Base-by-base conservation (phyloP, 2,329 filamentous ascomycete species). In the Arthrobotrys entomopaga region DNA sequence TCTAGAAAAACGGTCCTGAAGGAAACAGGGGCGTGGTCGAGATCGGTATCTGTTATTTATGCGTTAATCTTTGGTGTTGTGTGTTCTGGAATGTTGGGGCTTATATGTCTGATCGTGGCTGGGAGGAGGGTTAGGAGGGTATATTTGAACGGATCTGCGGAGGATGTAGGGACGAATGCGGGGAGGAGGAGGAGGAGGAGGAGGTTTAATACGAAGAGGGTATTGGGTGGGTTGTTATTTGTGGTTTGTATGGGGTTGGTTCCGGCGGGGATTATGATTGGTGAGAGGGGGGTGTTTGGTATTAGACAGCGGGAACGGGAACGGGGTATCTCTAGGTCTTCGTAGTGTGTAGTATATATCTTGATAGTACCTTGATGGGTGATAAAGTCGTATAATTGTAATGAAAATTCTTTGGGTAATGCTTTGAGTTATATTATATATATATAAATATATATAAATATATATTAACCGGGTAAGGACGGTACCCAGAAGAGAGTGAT, bases 261-360 rank as follows among this genome's bases (percentile, higher is more conserved):
- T 1, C 52, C 29, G 1, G 26, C 52, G 2, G 52, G 26, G 13
- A 40, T 56, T 16, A 40, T 56, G 29, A 13, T 56, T 40, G 52
- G 52, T 16, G 52, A 56, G 19, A 38, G n/a, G n/a, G 52, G 52
- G 13, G 29, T 56, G 7, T 56, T 19, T 20, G 38, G 19, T 5
- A 56, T 56, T 20, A 40, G 13, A 19, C 16, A 20, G 52, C 8
- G 29, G 13, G 26, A 38, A 8, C 8, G 29, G 13, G 26, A 38
- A 8, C 2, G 10, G 29, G 29, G 29, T 6, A 6, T 34, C 10
- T 34, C n/a, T n/a, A n/a, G n/a, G n/a, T n/a, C 29, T 34, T 34
- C 29, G 10, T 34, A 34, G 29, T 7, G 29, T 5, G 24, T 26
- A 7, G 24, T 26, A 26, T 26, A 7, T 3, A 7, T 26, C 24